Base-by-base conservation (phyloP, 164 flowering plant species). In the Liriodendron chinense region DNA sequence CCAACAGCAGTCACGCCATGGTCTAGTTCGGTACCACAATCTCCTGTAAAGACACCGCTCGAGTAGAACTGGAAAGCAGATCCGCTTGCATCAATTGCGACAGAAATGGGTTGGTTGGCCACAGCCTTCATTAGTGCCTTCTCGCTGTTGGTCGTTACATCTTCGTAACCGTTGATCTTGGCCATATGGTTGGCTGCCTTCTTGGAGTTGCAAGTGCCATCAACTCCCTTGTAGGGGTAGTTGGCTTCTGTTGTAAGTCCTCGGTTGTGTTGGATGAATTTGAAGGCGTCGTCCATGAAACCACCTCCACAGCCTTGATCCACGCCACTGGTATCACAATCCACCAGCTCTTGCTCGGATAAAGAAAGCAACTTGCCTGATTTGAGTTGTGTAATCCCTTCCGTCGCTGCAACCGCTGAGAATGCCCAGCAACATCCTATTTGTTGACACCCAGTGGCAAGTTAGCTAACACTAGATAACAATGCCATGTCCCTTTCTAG, bases 401-500 rank as follows among this genome's bases (percentile, higher is more conserved):
- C 82, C 69, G 71, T 70, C 9, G 82, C 79, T 20, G 82, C 84
- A 2, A 79, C 80, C 0, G 74, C 84, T 1, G 84, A 79, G 70
- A 79, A 82, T 0, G 84, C 81, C 84, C 81, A 81, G 49, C 81
- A 78, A 47, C 77, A 59, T 23, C 84, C 82, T 81, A 53, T 53
- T 53, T 53, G 8, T 10, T 2, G 56, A 63, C 57, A 65, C 25
- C 21, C 10, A 2, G 22, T 9, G 22, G 16, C 2, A 25, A 2
- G 25, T 65, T 65, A 65, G 23, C 5, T n/a, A 12, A 10, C 68
- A 22, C 2, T 1, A 2, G 5, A 9, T 65, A 21, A 2, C 23
- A 13, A 7, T 65, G 0, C 9, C 13, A 3, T 3, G 18, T 24
- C 1, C 22, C 9, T 59, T 65, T n/a, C 20, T 65, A 1, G 1